These are phyloP conservation scores for Penicillium longicatenatum DNA, from an alignment of 495 filamentous ascomycete genomes.

Conservation along the genomic window DNA sequence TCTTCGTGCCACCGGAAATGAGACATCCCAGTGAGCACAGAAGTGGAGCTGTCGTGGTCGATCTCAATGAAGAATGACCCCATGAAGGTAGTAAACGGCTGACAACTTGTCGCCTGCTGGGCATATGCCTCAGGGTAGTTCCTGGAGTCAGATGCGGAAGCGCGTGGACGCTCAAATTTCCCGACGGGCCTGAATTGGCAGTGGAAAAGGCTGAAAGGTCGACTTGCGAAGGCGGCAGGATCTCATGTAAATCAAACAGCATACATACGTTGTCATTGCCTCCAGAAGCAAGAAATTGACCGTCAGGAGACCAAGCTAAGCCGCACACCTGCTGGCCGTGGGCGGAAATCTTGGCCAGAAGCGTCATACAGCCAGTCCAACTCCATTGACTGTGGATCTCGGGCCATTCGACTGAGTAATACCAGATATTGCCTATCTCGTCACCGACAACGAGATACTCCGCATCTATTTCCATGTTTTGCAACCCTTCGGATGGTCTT, in stretches of 20 bases:
- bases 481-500: constrained; percentile 41
- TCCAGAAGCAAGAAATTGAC: constrained; percentile 77
- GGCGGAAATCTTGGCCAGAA: constrained; percentile 73
- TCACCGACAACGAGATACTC: constrained; percentile 91
- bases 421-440: constrained; percentile 81
- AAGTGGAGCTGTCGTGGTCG: constrained; percentile 24
- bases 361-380: constrained; percentile 76
- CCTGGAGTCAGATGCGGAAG: constrained; percentile 24
- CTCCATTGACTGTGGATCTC: constrained; percentile 47
- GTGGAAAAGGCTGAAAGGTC: constrained; percentile 2
- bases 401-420: constrained; percentile 91
- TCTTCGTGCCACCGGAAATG: constrained; percentile 32
- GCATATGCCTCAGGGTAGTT: constrained; percentile 18
- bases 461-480: constrained; percentile 31
- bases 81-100: constrained; percentile 34
- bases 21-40: constrained; percentile 32
- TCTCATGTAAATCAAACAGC: constrained; percentile 70
- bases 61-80: constrained; percentile 23
- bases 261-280: constrained; percentile 91
- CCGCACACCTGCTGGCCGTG: constrained; percentile 94
- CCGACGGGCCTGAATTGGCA: constrained; percentile 10
- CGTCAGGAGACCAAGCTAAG: constrained; percentile 81
- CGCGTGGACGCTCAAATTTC: constrained; percentile 17
- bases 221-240: constrained; percentile 44
- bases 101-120: constrained; percentile 26